Base-by-base conservation (phyloP, 139 green algal genomes). In the Coccomyxa sp. region DNA sequence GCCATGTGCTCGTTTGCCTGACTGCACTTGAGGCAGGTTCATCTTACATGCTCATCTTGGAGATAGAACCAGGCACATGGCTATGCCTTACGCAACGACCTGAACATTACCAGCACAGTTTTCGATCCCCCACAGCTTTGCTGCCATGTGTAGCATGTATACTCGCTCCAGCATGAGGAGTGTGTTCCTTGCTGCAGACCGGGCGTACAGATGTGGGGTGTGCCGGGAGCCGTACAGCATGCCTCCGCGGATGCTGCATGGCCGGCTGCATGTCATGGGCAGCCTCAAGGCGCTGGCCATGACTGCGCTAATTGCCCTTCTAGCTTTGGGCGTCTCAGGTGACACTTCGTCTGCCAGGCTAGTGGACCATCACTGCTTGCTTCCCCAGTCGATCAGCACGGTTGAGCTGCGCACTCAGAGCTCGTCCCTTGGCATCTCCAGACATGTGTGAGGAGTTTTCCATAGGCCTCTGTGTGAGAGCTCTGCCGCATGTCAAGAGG, bases 181-280 rank as follows among this genome's bases (percentile, higher is more conserved):
- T 74, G 22, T 8, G 10, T 8, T 70, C 14, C n/a, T 22, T 71
- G 64, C n/a, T 29, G 34, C 80, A 88, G 83, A 88, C 70, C 83
- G 84, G 14, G 84, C 84, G 0, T 76, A 76, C 50, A 50, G 74
- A 9, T 88, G 84, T 78, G 39, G 64, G 33, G 84, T 88, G 7
- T 88, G 84, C 81, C 81, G 73, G n/a, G 27, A 76, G 6, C 34
- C 58, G 50, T 88, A 82, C 77, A 79, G 76, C 41, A 39, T 83
- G 70, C 64, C 64, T 6, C 83, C 83, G 6, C 83, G 76, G 8
- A 31, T 7, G 34, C 34, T 70, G 9, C 39, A 16, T 39, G 18
- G 27, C 38, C 7, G 41, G 36, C 12, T 4, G 55, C 74, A 33
- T 0, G 6, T 39, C 36, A 27, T 12, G 33, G 7, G 22, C 37